Percentiles rank a stretch among this genome's conserved stretches.
Evolutionary conservation across 148 eudicot species (phyloP).

Genomic region (Fagopyrum esculentum): DNA sequence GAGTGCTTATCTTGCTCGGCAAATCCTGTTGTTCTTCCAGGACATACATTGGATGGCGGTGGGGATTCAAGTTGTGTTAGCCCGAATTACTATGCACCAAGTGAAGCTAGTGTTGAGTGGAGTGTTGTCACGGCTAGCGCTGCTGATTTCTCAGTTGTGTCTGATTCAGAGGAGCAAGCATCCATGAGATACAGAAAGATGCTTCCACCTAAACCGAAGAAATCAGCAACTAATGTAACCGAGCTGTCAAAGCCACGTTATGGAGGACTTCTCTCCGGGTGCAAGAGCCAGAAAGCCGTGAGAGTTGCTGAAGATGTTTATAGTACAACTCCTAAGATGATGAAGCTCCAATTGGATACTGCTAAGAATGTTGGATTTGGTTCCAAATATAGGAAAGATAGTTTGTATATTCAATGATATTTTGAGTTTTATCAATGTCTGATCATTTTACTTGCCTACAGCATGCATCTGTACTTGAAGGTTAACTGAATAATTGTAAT

Average conservation of each 20-base stretch:
- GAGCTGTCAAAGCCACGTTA: constrained; percentile 22
- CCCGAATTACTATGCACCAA: constrained; percentile 58
- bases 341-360: constrained; percentile 38
- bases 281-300: constrained; percentile 69
- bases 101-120: constrained; percentile 88
- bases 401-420: constrained; percentile 9
- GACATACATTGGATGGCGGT: constrained; percentile 21
- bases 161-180: constrained; percentile 41
- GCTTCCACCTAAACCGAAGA: constrained; percentile 13
- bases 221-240: neutral
- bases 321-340: constrained; percentile 20
- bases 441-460: neutral
- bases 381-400: constrained; percentile 16
- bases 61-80: constrained; percentile 22
- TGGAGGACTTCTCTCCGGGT: constrained; percentile 40
- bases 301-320: constrained; percentile 47
- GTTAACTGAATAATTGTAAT: neutral
- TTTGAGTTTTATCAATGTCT: neutral
- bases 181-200: constrained; percentile 5
- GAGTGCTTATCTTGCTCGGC: constrained; percentile 40
- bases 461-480: neutral
- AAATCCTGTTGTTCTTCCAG: constrained; percentile 23
- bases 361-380: constrained; percentile 24
- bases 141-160: constrained; percentile 44
- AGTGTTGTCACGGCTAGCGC: constrained; percentile 78